These are phyloP conservation scores for Calocybe indica DNA, from an alignment of 768 basidiomycete species.

Conservation along the genomic window DNA sequence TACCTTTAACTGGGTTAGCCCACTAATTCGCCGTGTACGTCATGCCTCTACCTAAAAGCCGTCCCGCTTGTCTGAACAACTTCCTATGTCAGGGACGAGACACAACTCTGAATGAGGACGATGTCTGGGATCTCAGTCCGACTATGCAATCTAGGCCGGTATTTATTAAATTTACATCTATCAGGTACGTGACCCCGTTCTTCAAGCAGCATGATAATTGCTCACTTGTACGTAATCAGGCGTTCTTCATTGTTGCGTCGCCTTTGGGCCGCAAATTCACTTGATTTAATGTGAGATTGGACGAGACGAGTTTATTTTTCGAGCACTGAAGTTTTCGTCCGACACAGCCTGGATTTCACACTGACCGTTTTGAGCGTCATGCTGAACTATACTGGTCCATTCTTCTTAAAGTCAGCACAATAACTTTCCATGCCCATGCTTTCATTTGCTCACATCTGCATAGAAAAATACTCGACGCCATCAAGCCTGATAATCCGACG, in stretches of 20 bases:
- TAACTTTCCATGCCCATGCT: constrained; percentile 1
- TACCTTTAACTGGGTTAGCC: constrained; percentile 67
- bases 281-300: constrained; percentile 36
- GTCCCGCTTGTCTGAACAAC: not conserved
- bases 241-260: constrained; percentile 35
- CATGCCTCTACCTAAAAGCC: not conserved
- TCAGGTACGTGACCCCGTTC: constrained; percentile 20
- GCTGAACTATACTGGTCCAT: constrained; percentile 79
- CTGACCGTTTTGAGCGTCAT: constrained; percentile 65
- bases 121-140: constrained; percentile 69
- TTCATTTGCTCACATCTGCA: constrained; percentile 1
- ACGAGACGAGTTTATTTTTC: not conserved
- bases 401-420: constrained; percentile 66
- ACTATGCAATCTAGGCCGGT: constrained; percentile 61
- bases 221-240: constrained; percentile 11
- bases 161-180: constrained; percentile 43
- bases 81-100: constrained; percentile 29
- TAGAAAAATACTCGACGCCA: constrained; percentile 40
- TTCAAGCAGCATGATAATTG: not conserved
- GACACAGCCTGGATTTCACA: constrained; percentile 50
- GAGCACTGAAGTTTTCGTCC: not conserved
- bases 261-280: constrained; percentile 38
- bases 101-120: constrained; percentile 59
- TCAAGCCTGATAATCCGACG: constrained; percentile 26
- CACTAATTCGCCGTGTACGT: constrained; percentile 47